Conservation (phyloP, 345 rosid genomes). For the Hypericum androsaemum region DNA sequence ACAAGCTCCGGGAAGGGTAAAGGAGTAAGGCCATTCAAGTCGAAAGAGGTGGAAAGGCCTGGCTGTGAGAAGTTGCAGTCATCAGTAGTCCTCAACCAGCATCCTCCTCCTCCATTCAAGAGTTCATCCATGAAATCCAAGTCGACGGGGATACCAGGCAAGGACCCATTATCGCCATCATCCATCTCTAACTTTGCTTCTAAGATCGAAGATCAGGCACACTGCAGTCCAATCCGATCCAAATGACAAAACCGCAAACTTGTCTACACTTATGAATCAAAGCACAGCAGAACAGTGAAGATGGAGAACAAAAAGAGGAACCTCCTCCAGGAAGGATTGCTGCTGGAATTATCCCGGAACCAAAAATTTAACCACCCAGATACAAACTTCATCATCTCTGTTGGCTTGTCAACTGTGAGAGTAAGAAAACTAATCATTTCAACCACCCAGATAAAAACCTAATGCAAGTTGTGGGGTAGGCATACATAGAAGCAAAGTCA, state of each 20-base stretch:
- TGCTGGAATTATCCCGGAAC: not conserved
- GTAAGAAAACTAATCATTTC: too few relatives aligned
- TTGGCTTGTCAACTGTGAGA: too few relatives aligned
- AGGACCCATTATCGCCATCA: slow-evolving; percentile 32
- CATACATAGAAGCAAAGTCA: too few relatives aligned
- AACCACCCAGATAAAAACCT: too few relatives aligned
- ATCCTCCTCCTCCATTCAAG: slow-evolving; percentile 46
- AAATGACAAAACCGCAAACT: not conserved
- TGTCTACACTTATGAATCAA: slow-evolving; percentile 31
- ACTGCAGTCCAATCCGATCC: not conserved
- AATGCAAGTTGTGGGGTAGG: too few relatives aligned
- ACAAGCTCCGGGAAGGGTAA: slow-evolving; percentile 18
- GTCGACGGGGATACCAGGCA: slow-evolving; percentile 55
- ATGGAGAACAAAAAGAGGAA: slow-evolving; percentile 54
- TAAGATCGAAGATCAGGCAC: slow-evolving; percentile 1
- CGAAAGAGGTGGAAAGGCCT: slow-evolving; percentile 23
- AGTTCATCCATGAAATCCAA: slow-evolving; percentile 85
- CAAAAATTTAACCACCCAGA: not conserved
- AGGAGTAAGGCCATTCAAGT: slow-evolving; percentile 17
- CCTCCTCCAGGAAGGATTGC: slow-evolving; percentile 52
- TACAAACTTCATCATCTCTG: too few relatives aligned
- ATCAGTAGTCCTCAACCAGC: slow-evolving; percentile 66
- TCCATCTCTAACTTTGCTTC: slow-evolving; percentile 39
- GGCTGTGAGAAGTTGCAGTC: slow-evolving; percentile 28
- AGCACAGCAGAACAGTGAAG: slow-evolving; percentile 43